phyloP scores from a whole-genome alignment of 805 yeast genomes.

The Scheffersomyces stipitis region DNA sequence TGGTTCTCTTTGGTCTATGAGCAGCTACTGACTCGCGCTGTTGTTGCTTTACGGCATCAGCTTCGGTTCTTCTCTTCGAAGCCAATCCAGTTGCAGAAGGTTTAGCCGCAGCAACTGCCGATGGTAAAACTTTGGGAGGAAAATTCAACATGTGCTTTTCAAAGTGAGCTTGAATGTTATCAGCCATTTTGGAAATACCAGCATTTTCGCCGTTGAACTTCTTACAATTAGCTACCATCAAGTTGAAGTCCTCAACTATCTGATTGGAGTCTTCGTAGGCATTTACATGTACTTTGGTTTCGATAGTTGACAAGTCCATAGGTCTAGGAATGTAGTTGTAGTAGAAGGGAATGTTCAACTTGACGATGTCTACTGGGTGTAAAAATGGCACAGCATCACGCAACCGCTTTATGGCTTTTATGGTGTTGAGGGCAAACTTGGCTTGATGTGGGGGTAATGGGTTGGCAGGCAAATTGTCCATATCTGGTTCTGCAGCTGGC shows the following conservation, averaged over 20 bases:
- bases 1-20: conserved; percentile 91
- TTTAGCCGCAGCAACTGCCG: conserved; percentile 12
- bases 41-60: conserved; percentile 26
- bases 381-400: conserved; percentile 92
- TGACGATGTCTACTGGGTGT: conserved; percentile 85
- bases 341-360: conserved; percentile 87
- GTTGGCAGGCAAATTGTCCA: conserved; percentile 60
- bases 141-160: conserved; percentile 90
- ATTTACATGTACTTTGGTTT: conserved; percentile 65
- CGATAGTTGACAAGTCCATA: conserved; percentile 92
- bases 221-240: conserved; percentile 81
- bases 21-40: conserved; percentile 67
- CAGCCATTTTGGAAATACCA: conserved; percentile 87
- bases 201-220: conserved; percentile 84
- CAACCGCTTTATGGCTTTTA: conserved; percentile 84
- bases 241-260: conserved; percentile 73
- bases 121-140: conserved; percentile 59
- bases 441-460: conserved; percentile 84
- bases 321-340: conserved; percentile 81
- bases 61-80: conserved; percentile 41
- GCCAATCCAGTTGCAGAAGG: conserved; percentile 24
- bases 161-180: conserved; percentile 85
- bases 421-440: conserved; percentile 71
- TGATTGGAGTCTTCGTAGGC: conserved; percentile 73
- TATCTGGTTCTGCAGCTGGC: conserved; percentile 72